Conservation (phyloP, 2,329 filamentous ascomycete species). For the Colletotrichum australisinense region DNA sequence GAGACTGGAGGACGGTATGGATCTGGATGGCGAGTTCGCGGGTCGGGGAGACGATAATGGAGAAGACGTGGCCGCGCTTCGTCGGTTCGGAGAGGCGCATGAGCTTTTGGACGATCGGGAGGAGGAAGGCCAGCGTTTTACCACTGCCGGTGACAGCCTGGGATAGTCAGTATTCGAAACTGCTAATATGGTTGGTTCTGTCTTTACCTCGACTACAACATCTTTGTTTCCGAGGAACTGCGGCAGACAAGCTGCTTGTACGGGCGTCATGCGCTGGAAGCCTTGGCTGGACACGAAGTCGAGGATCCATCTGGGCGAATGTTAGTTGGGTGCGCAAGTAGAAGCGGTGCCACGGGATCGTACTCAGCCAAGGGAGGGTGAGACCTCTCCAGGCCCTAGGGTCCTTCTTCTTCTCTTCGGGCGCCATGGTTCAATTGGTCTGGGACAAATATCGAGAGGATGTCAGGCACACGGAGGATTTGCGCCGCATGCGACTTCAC, state of each 20-base stretch:
- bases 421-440: conserved; percentile 43
- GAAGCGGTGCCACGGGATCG: background rate
- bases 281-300: conserved; percentile 88
- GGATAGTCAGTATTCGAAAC: conserved; percentile 31
- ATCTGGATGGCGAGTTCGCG: conserved; percentile 94
- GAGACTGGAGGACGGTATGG: conserved; percentile 78
- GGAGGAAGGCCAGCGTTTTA: conserved; percentile 83
- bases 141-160: conserved; percentile 90
- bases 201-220: conserved; percentile 82
- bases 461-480: background rate
- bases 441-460: background rate
- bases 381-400: conserved; percentile 58
- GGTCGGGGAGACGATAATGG: conserved; percentile 92
- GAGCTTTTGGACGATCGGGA: conserved; percentile 86
- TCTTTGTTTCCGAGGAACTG: conserved; percentile 92
- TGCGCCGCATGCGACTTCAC: conserved; percentile 3
- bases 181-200: accelerated
- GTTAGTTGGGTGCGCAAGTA: conserved; percentile 78
- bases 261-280: conserved; percentile 89
- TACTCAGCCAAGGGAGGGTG: conserved; percentile 49
- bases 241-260: conserved; percentile 92
- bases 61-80: conserved; percentile 89
- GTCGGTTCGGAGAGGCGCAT: conserved; percentile 83
- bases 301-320: conserved; percentile 84
- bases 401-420: conserved; percentile 55